Percentiles rank a stretch among this genome's conserved stretches.
phyloP scores from a whole-genome alignment of 2,329 filamentous ascomycete species.

The Penicillium sp. region DNA sequence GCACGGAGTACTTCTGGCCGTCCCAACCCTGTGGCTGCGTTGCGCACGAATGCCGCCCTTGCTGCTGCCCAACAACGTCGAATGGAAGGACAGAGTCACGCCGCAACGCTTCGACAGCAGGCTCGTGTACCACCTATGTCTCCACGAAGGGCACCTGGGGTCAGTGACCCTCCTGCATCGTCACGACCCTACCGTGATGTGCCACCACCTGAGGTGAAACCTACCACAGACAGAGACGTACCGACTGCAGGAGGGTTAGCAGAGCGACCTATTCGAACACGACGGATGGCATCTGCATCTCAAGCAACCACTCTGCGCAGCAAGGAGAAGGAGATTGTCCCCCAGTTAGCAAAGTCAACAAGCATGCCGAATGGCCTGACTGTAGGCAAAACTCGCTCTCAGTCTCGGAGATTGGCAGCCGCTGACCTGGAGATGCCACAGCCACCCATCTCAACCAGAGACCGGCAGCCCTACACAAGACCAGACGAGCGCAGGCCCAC shows the following conservation, averaged over 20 bases:
- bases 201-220: conserved; percentile 19
- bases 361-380: conserved; percentile 36
- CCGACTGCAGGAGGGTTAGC: conserved; percentile 35
- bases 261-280: conserved; percentile 42
- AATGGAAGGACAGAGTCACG: conserved; percentile 47
- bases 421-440: conserved; percentile 24
- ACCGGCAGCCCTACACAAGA: conserved; percentile 24
- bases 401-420: conserved; percentile 40
- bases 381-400: conserved; percentile 45
- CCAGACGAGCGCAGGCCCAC: conserved; percentile 18
- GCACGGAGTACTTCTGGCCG: conserved; percentile 29
- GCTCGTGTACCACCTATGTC: conserved; percentile 37
- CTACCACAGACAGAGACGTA: conserved; percentile 5
- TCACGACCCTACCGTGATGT: conserved; percentile 19
- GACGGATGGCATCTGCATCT: conserved; percentile 37
- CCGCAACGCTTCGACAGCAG: conserved; percentile 50
- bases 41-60: conserved; percentile 42
- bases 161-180: conserved; percentile 25
- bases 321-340: conserved; percentile 26
- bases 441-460: conserved; percentile 15
- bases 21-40: conserved; percentile 30
- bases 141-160: conserved; percentile 28
- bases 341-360: conserved; percentile 33
- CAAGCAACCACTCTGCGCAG: conserved; percentile 37
- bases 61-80: conserved; percentile 43